phyloP scores from a whole-genome alignment of 306 rosid genomes.

The Cucumis hystrix region DNA sequence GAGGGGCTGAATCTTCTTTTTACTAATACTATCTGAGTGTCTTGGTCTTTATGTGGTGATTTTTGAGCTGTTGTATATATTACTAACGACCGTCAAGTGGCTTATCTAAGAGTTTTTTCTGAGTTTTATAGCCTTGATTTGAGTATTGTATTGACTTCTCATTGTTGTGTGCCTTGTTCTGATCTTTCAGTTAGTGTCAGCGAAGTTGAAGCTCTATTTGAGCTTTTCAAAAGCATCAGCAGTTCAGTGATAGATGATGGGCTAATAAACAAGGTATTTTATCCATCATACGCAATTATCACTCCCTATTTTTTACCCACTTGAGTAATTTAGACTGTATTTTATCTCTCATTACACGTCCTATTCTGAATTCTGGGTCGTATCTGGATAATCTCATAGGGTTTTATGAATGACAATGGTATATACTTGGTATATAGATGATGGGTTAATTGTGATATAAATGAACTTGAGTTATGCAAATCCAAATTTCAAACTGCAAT shows the following conservation, averaged over 20 bases:
- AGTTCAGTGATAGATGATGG: conserved; percentile 72
- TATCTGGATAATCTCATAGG: background rate
- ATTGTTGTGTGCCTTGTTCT: conserved; percentile 7
- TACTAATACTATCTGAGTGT: background rate
- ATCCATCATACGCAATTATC: background rate
- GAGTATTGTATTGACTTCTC: background rate
- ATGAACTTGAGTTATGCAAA: background rate
- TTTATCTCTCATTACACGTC: background rate
- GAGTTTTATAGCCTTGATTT: background rate
- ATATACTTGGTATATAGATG: background rate
- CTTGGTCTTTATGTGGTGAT: no score
- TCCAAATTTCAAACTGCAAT: background rate
- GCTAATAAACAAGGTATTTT: conserved; percentile 70
- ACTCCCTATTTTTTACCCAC: background rate
- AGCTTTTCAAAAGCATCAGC: conserved; percentile 78
- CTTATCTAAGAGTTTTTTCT: background rate
- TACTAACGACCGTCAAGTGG: background rate
- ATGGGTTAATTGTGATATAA: background rate
- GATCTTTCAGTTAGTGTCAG: conserved; percentile 53
- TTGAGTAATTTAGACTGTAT: background rate
- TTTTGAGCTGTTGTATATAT: background rate
- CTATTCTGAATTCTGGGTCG: background rate
- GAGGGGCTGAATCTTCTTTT: background rate
- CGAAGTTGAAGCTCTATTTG: conserved; percentile 88
- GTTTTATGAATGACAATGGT: background rate